These are phyloP conservation scores for Fusarium ambrosium DNA, from an alignment of 2,329 filamentous ascomycete species.

Conservation along the genomic window DNA sequence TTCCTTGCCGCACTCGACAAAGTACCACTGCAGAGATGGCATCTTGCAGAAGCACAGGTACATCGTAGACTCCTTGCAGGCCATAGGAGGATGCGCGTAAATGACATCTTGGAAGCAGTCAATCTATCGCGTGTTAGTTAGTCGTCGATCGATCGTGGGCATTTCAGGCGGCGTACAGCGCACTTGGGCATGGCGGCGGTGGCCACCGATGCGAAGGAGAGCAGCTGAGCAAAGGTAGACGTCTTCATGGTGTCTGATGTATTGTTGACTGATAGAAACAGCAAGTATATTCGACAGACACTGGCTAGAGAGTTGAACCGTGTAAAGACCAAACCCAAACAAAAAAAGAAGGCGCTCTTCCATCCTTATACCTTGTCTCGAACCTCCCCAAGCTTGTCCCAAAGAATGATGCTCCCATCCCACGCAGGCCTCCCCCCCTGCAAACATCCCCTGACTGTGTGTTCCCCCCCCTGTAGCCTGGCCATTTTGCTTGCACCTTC, in stretches of 20 bases:
- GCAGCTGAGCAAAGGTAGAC: conserved; percentile 10
- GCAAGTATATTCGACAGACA: not conserved
- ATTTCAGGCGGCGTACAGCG: conserved; percentile 22
- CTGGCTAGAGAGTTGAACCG: not conserved
- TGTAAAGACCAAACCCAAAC: not conserved
- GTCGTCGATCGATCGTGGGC: not conserved
- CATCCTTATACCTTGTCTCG: conserved; percentile 6
- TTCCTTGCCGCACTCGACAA: conserved; percentile 40
- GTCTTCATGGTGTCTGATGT: conserved; percentile 27
- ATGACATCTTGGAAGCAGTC: conserved; percentile 48
- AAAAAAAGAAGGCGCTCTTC: not conserved
- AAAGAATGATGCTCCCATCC: conserved; percentile 29
- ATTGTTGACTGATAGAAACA: not conserved
- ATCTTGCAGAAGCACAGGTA: conserved; percentile 50
- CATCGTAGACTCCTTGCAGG: conserved; percentile 49
- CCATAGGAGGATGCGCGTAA: conserved; percentile 46
- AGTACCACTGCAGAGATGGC: conserved; percentile 41
- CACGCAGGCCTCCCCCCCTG: conserved; percentile 19
- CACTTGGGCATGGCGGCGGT: conserved; percentile 23
- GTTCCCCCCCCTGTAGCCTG: conserved; percentile 13
- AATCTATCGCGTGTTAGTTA: conserved; percentile 24
- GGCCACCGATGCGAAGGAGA: conserved; percentile 25
- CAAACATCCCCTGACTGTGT: not conserved
- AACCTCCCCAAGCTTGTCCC: conserved; percentile 17
- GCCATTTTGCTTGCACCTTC: not conserved